A percentile compares a stretch with the other conserved stretches of the same genome.
Evolutionary conservation across 176 grass and related monocot species (phyloP).

Genomic region (Oryza nivara): DNA sequence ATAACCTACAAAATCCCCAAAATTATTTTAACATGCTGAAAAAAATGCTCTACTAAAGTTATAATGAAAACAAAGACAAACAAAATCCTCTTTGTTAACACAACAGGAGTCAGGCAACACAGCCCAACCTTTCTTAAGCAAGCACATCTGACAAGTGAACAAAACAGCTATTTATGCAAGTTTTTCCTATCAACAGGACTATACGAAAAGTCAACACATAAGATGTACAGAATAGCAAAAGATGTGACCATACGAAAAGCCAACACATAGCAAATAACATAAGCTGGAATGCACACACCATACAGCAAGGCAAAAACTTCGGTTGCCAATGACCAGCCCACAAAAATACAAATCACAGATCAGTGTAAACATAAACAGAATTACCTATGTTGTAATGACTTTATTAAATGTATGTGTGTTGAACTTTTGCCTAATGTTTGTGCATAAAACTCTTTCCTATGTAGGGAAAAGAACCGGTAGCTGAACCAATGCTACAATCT

Average conservation of each 20-base stretch:
- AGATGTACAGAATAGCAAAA: not conserved
- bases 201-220: not conserved
- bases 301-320: not conserved
- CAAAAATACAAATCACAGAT: not conserved
- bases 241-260: not conserved
- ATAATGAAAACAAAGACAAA: not conserved
- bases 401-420: not conserved
- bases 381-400: not conserved
- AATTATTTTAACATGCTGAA: constrained; percentile 8
- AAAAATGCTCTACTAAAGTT: not conserved
- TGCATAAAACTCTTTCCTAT: not conserved
- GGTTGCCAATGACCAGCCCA: not conserved
- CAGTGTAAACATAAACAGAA: not conserved
- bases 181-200: not conserved
- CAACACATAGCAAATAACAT: not conserved
- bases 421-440: not conserved
- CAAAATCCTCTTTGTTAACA: not conserved
- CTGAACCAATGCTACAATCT: not conserved
- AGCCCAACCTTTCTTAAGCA: not conserved
- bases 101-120: not conserved
- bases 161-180: not conserved
- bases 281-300: not conserved
- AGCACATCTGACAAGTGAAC: not conserved
- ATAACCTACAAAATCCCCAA: not conserved
- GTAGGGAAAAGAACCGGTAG: not conserved